Conservation (phyloP, 2,329 filamentous ascomycete species). For the Neodidymelliopsis sp. region DNA sequence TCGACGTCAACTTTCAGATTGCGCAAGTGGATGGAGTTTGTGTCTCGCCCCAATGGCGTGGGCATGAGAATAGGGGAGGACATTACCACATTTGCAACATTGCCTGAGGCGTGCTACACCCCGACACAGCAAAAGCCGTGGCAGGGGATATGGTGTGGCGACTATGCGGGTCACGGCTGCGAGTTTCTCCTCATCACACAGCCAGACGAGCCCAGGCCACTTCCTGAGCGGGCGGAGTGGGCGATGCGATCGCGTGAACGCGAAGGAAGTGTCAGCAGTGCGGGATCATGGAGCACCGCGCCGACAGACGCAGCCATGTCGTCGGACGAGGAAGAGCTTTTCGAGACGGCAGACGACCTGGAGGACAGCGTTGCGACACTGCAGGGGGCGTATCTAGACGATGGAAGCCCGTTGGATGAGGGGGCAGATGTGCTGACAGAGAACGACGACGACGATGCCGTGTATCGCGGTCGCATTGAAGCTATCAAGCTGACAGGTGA, state of each 20-base stretch:
- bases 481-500: slow-evolving; percentile 94
- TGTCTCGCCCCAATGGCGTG: slow-evolving; percentile 35
- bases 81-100: slow-evolving; percentile 71
- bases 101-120: slow-evolving; percentile 78
- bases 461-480: slow-evolving; percentile 73
- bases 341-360: slow-evolving; percentile 26
- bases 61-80: slow-evolving; percentile 59
- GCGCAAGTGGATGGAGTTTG: slow-evolving; percentile 77
- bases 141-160: slow-evolving; percentile 90
- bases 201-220: slow-evolving; percentile 60
- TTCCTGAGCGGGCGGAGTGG: slow-evolving; percentile 48
- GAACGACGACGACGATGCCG: slow-evolving; percentile 31
- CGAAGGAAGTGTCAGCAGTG: slow-evolving; percentile 40
- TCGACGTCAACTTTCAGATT: slow-evolving; percentile 77
- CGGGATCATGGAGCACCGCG: slow-evolving; percentile 43
- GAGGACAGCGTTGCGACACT: slow-evolving; percentile 53
- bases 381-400: slow-evolving; percentile 20
- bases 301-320: slow-evolving; percentile 26
- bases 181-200: slow-evolving; percentile 88
- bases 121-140: slow-evolving; percentile 82
- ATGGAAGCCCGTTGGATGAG: neutral
- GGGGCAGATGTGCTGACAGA: neutral
- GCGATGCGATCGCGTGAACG: slow-evolving; percentile 36
- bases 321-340: slow-evolving; percentile 17
- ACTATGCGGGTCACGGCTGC: slow-evolving; percentile 86